These are phyloP conservation scores for Drosera capensis DNA, from an alignment of 148 eudicot species.

Conservation along the genomic window DNA sequence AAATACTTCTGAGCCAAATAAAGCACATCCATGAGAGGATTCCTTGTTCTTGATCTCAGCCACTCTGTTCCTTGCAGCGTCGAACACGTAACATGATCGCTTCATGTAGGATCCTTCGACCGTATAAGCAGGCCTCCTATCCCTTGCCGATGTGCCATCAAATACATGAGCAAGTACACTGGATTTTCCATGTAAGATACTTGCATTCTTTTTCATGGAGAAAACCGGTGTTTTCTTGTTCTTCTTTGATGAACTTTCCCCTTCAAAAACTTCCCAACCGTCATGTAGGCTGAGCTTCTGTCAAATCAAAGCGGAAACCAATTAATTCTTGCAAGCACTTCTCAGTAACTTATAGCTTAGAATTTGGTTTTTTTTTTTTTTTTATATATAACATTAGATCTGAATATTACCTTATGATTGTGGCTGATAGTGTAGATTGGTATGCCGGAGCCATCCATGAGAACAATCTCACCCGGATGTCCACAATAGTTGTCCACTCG, in stretches of 20 bases:
- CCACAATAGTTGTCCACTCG: slow-evolving; percentile 64
- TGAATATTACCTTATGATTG: no score
- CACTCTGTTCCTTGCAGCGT: slow-evolving; percentile 31
- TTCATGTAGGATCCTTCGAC: slow-evolving; percentile 56
- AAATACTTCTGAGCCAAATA: slow-evolving; percentile 73
- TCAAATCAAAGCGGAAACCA: not conserved
- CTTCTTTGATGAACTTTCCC: no score
- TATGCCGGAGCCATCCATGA: slow-evolving; percentile 65
- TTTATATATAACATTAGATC: no score
- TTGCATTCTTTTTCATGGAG: slow-evolving; percentile 25
- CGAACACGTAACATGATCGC: slow-evolving; percentile 45
- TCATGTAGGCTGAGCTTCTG: slow-evolving; percentile 40
- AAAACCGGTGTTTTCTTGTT: no score
- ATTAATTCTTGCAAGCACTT: no score
- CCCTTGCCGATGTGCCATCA: slow-evolving; percentile 7
- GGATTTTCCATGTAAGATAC: slow-evolving; percentile 16
- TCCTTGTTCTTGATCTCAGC: slow-evolving; percentile 74
- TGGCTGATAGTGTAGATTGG: slow-evolving; percentile 43
- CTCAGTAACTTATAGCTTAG: no score
- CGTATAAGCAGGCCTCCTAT: slow-evolving; percentile 23
- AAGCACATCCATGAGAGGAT: slow-evolving; percentile 23
- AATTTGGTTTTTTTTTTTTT: no score
- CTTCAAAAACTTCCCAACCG: slow-evolving; percentile 53
- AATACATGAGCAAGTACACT: slow-evolving; percentile 39
- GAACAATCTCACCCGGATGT: slow-evolving; percentile 32